A percentile compares a stretch with the other conserved stretches of the same genome.
Evolutionary conservation across 2,329 filamentous ascomycete genomes (phyloP).

Genomic region (Sarocladium oryzae): DNA sequence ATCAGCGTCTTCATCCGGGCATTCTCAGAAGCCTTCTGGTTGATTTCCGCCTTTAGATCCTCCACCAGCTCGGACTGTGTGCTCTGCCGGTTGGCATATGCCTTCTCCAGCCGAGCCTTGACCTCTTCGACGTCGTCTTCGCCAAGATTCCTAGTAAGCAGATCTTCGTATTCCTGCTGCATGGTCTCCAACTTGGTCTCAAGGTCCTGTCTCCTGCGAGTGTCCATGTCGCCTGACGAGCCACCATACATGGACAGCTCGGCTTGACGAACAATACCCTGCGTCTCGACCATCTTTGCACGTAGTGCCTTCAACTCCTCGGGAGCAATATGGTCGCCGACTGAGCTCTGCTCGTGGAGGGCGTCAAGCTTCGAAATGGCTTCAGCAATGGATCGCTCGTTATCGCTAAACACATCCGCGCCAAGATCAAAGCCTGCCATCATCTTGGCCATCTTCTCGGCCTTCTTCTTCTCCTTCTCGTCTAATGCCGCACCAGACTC

Average conservation of each 20-base stretch:
- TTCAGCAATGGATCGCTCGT: constrained; percentile 77
- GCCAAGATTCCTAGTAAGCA: constrained; percentile 72
- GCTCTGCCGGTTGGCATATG: constrained; percentile 69
- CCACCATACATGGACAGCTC: constrained; percentile 76
- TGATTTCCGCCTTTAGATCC: constrained; percentile 69
- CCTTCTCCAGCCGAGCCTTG: constrained; percentile 70
- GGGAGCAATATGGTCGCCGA: constrained; percentile 72
- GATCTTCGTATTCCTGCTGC: constrained; percentile 76
- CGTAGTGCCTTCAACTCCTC: constrained; percentile 75
- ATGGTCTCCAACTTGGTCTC: constrained; percentile 68
- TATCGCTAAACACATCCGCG: constrained; percentile 86
- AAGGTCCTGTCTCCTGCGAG: constrained; percentile 66
- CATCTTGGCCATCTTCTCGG: constrained; percentile 99
- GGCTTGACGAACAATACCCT: constrained; percentile 86
- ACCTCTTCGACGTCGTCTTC: constrained; percentile 78
- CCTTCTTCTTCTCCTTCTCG: constrained; percentile 98
- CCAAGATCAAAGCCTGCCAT: constrained; percentile 98
- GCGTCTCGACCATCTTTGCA: constrained; percentile 76
- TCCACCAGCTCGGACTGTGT: constrained; percentile 67
- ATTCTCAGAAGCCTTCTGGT: constrained; percentile 75
- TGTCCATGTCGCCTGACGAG: constrained; percentile 56
- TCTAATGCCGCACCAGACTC: constrained; percentile 85
- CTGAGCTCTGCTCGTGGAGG: constrained; percentile 67
- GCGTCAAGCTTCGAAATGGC: constrained; percentile 79
- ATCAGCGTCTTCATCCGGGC: constrained; percentile 72